A percentile compares a stretch with the other conserved stretches of the same genome.
phyloP scores from a whole-genome alignment of 495 filamentous ascomycete genomes.

The Hypomontagnella submonticulosa region DNA sequence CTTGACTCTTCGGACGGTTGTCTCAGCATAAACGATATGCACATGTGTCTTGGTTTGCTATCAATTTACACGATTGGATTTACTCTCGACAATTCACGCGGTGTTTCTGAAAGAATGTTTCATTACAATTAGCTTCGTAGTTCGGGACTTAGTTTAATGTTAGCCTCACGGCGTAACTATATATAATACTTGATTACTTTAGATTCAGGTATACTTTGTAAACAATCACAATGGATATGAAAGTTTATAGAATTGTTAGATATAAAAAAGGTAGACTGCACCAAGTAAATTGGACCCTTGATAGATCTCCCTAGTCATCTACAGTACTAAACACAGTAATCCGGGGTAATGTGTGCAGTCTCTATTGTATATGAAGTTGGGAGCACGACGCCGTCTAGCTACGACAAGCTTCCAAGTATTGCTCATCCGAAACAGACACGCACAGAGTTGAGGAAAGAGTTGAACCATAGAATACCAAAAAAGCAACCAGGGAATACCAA shows the following conservation, averaged over 20 bases:
- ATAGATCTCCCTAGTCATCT: not conserved
- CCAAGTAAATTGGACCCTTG: not conserved
- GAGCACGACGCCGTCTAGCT: slow-evolving; percentile 28
- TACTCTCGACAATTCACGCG: slow-evolving; percentile 29
- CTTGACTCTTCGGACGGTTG: not conserved
- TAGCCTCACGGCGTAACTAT: not conserved
- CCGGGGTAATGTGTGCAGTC: slow-evolving; percentile 9
- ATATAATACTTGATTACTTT: too few species aligned
- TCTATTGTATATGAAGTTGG: slow-evolving; percentile 38
- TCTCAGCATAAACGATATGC: too few species aligned
- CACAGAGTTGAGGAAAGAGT: slow-evolving; percentile 11
- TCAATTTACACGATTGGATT: slow-evolving; percentile 9
- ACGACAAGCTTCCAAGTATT: slow-evolving; percentile 12
- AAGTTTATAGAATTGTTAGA: not conserved
- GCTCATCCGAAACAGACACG: slow-evolving; percentile 2
- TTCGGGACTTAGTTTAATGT: not conserved
- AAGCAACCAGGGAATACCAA: slow-evolving; percentile 34
- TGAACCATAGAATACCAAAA: not conserved
- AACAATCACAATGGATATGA: too few species aligned
- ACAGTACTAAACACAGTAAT: not conserved
- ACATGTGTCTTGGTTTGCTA: not conserved
- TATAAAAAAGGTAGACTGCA: not conserved
- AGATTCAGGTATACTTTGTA: too few species aligned
- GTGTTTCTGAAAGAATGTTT: slow-evolving; percentile 22
- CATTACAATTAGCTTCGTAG: slow-evolving; percentile 2